Conservation (phyloP, 1,284 basidiomycete species). For the Apiotrichum laibachii region DNA sequence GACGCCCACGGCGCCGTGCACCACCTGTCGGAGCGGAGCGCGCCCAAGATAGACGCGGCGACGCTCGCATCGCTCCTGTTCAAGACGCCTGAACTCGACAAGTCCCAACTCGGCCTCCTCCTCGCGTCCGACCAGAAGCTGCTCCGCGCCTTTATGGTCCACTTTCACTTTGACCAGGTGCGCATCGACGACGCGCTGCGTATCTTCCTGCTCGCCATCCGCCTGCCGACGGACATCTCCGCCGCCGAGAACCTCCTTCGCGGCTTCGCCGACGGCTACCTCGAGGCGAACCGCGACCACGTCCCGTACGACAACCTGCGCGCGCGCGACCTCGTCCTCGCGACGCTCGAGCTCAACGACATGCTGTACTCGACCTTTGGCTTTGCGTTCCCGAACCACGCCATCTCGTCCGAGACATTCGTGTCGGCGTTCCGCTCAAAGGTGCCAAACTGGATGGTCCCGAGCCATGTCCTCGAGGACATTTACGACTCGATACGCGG, state of each 20-base stretch:
- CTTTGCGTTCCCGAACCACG: slow-evolving; percentile 61
- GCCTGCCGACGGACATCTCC: slow-evolving; percentile 59
- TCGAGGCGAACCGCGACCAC: slow-evolving; percentile 74
- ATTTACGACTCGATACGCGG: slow-evolving; percentile 72
- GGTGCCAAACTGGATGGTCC: slow-evolving; percentile 66
- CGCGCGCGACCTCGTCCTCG: slow-evolving; percentile 72
- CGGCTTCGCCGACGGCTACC: slow-evolving; percentile 83
- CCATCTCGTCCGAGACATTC: slow-evolving; percentile 69
- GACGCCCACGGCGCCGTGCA: slow-evolving; percentile 71
- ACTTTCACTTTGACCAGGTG: slow-evolving; percentile 77
- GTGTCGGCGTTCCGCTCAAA: slow-evolving; percentile 71
- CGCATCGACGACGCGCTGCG: slow-evolving; percentile 85
- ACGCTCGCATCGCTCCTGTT: slow-evolving; percentile 78
- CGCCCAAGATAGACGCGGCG: slow-evolving; percentile 60
- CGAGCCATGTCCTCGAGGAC: slow-evolving; percentile 69
- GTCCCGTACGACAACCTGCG: slow-evolving; percentile 76
- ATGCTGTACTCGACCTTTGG: slow-evolving; percentile 51
- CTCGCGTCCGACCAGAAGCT: slow-evolving; percentile 71
- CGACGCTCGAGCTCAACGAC: slow-evolving; percentile 66
- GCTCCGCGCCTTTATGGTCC: slow-evolving; percentile 77
- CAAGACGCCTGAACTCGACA: slow-evolving; percentile 78
- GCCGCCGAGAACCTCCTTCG: slow-evolving; percentile 61
- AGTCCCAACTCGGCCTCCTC: slow-evolving; percentile 76
- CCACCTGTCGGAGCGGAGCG: slow-evolving; percentile 58
- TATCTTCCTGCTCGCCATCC: slow-evolving; percentile 77